A percentile compares a stretch with the other conserved stretches of the same genome.
phyloP scores from a whole-genome alignment of 345 rosid genomes.

The Citrus hindsii region DNA sequence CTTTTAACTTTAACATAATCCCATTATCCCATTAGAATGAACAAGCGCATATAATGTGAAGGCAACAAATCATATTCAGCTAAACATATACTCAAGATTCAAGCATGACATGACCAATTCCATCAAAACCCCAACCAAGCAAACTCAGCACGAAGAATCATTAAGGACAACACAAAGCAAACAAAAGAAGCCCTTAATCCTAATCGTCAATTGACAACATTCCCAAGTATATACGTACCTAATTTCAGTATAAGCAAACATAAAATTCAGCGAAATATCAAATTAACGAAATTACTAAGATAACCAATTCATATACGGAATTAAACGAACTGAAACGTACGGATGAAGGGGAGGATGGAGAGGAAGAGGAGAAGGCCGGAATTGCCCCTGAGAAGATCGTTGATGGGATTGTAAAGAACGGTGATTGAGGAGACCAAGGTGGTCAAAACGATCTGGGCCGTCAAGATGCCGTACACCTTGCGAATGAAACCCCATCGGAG shows the following conservation, averaged over 20 bases:
- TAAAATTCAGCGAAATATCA: not conserved
- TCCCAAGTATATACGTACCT: no score
- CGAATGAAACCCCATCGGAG: slow-evolving; percentile 95
- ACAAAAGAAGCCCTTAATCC: no score
- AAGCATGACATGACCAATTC: not conserved
- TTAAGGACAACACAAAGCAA: not conserved
- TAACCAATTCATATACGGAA: not conserved
- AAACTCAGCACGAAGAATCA: not conserved
- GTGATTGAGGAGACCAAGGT: slow-evolving; percentile 69
- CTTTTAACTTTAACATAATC: not conserved
- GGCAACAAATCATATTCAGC: not conserved
- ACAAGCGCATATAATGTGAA: not conserved
- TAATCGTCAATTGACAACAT: no score
- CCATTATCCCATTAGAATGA: not conserved
- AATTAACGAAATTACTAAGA: not conserved
- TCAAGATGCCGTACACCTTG: slow-evolving; percentile 82
- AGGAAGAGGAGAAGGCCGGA: slow-evolving; percentile 72
- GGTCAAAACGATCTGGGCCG: slow-evolving; percentile 81
- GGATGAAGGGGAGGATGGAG: slow-evolving; percentile 64
- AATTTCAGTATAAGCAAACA: no score
- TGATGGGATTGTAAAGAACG: slow-evolving; percentile 67
- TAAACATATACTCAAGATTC: not conserved
- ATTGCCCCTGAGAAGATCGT: slow-evolving; percentile 59
- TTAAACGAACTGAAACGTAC: slow-evolving; percentile 39
- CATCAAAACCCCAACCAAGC: not conserved